Evolutionary conservation across 2,329 filamentous ascomycete genomes (phyloP), one percentile per base, ranked within the genome.

Genomic region (Niveomyces coronatus): DNA sequence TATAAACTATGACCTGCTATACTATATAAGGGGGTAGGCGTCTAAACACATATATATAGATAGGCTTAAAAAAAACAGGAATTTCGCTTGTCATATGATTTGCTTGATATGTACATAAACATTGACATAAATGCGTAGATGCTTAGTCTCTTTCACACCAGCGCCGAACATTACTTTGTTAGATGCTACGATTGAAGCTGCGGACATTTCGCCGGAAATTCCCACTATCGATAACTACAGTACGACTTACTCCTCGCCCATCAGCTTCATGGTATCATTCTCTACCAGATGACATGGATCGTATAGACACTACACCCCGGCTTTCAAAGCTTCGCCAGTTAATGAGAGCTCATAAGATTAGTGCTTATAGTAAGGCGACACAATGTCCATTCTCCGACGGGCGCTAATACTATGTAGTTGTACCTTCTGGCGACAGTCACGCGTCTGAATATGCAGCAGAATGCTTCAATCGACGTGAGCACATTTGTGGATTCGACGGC

Each of bases 401-500:
- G 45, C 49, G 49, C 33, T 31, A 15, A 39, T 31, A 16, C 37
- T 34, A 27, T 23, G 36, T 38, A 96, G 89, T 98, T 55, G 76
- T 96, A 6, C 91, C 91, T 1, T 95, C 89, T 23, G 91, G 96
- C 73, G 91, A 98, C 59, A 89, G 85, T 56, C 91, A 98, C 59
- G 85, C 89, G 49, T 96, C 89, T 49, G 91, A 98, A 65, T 98
- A 98, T 62, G 95, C 95, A 59, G 91, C 91, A 35, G 79, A 82
- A n/a, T 94, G 86, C 57, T 91, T 98, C 66, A 88, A 75, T 44
- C 79, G 91, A 49, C 80, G 91, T 68, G 85, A 81, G 56, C 95
- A 81, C 54, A 94, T 98, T 50, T 88, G 79, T 44, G 89, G 91
- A 18, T 98, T 98, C 61, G 86, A 85, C 42, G 91, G 91, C 39